Percentiles rank a stretch among this genome's conserved stretches.
phyloP scores from a whole-genome alignment of 2,329 filamentous ascomycete genomes.

The Penicillium sp. region DNA sequence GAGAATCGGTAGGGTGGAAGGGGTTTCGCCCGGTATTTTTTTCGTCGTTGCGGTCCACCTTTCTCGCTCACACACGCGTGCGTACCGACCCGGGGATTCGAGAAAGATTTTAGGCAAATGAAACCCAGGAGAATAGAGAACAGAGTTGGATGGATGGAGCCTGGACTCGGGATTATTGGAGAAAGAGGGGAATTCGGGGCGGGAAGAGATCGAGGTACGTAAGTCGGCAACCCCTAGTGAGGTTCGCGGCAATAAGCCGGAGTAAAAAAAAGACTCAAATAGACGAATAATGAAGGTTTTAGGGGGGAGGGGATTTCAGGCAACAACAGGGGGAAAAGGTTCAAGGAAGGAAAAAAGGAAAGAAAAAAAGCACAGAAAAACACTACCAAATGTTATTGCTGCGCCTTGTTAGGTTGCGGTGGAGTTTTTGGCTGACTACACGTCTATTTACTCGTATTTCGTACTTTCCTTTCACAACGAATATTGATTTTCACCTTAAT shows the following conservation, averaged over 20 bases:
- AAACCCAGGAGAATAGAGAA: not conserved
- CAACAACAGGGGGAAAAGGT: too few relatives aligned
- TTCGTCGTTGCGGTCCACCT: not conserved
- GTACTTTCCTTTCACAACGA: too few relatives aligned
- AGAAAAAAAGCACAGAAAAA: constrained; percentile 7
- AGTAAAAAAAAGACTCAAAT: not conserved
- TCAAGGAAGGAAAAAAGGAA: not conserved
- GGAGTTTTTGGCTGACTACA: constrained; percentile 18
- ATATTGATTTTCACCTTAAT: too few relatives aligned
- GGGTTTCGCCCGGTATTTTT: not conserved
- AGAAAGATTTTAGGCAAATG: not conserved
- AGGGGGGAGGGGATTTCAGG: constrained; percentile 2
- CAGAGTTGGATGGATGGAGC: not conserved
- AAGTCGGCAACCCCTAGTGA: constrained; percentile 10
- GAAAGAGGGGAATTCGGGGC: constrained; percentile 4
- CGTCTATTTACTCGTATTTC: constrained; percentile 1
- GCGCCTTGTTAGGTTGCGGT: constrained; percentile 28
- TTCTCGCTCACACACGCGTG: not conserved
- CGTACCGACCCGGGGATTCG: not conserved
- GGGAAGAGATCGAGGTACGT: constrained; percentile 8
- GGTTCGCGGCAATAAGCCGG: not conserved
- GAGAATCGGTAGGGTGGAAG: constrained; percentile 12
- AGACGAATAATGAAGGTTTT: not conserved
- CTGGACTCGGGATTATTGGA: constrained; percentile 2
- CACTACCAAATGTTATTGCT: constrained; percentile 13